Base-by-base conservation (phyloP, 78 protist species). In the Dictyostelium intermedium region DNA sequence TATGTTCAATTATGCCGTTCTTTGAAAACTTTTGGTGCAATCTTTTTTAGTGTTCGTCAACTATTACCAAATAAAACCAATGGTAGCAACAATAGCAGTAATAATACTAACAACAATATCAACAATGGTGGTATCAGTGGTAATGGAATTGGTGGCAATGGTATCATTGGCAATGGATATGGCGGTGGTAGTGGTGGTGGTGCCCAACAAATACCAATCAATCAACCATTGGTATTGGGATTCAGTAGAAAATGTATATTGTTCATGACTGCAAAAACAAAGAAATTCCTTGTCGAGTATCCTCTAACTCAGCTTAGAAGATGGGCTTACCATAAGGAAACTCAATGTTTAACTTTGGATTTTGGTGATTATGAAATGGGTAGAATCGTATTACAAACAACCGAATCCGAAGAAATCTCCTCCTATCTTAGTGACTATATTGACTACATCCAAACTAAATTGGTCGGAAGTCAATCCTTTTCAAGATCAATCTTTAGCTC, bases 1-100 rank as follows among this genome's bases (percentile, higher is more conserved):
- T 97, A 92, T 63, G 94, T 96, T 10, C 97, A 95, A 77, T 79
- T 96, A 45, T 93, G 97, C 34, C 95, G 98, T 66, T 85, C 96
- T 1, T 89, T 97, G 66, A 92, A 91, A 82, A 97, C 98, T 0
- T 97, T 96, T 89, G 98, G 98, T 41, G 91, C 96, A 16, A 95
- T 96, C 43, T 96, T 96, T 72, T 97, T 97, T 96, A 32, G 73
- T n/a, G 96, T 93, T 47, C 39, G 76, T 34, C 86, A 56, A 60
- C 9, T 82, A 50, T 27, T 16, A 18, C 66, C 66, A 56, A 56
- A 56, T 56, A 56, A 56, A 56, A 20, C 77, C 0, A 74, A 74
- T 32, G 81, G 39, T 37, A 73, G 27, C 10, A 73, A 35, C 35
- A 73, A 14, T 35, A 73, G 20, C 25, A 63, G 8, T 63, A 63